These are phyloP conservation scores for Paramecium octaurelia DNA, from an alignment of 73 alveolate species.

Conservation along the genomic window DNA sequence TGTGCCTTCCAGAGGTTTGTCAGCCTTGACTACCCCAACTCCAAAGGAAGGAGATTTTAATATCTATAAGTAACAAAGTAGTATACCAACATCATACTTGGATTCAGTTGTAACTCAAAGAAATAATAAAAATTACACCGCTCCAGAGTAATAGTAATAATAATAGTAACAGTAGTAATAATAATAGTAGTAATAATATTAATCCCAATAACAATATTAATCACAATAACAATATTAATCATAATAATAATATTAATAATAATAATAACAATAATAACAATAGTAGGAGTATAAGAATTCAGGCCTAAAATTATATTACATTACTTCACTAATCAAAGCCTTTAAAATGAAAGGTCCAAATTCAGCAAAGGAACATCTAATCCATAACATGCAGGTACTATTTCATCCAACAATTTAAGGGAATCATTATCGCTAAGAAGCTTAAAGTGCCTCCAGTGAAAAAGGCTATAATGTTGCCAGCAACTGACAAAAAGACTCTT, in stretches of 20 bases:
- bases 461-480: not conserved
- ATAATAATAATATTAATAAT: not conserved
- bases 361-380: constrained; percentile 41
- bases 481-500: constrained; percentile 64
- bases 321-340: constrained; percentile 13
- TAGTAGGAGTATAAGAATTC: not conserved
- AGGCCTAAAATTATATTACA: not conserved
- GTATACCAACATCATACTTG: constrained; percentile 43
- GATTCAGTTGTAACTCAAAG: constrained; percentile 23
- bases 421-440: not conserved
- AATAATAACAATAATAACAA: not conserved
- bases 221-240: not conserved
- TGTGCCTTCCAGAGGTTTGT: not conserved
- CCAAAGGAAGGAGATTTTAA: not conserved
- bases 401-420: not conserved
- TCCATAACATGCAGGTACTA: not conserved
- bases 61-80: not conserved
- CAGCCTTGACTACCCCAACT: not conserved
- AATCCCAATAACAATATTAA: not conserved
- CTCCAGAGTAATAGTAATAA: not conserved
- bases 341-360: constrained; percentile 39
- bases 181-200: not conserved
- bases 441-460: constrained; percentile 13
- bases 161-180: not conserved
- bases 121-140: not conserved